These are phyloP conservation scores for Betula pendula DNA, from an alignment of 306 rosid species.

Conservation along the genomic window DNA sequence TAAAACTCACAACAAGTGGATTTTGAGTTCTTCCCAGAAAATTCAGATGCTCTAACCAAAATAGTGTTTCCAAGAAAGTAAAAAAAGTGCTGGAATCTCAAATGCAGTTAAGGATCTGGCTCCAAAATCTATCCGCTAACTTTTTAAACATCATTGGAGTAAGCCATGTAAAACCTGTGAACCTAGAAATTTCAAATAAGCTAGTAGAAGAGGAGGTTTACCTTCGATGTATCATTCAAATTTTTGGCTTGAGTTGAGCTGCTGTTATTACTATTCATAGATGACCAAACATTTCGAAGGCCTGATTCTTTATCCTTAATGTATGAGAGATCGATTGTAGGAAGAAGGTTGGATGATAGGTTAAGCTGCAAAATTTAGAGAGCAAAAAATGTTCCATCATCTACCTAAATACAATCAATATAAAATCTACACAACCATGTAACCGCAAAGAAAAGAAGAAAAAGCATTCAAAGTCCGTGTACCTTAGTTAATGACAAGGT, in stretches of 20 bases:
- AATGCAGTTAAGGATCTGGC: constrained; percentile 19
- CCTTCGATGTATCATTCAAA: constrained; percentile 67
- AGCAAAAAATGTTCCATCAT: constrained; percentile 24
- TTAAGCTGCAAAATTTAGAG: constrained; percentile 60
- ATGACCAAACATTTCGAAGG: constrained; percentile 35
- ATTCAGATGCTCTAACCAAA: background rate
- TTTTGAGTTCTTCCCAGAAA: constrained; percentile 1
- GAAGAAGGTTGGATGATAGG: constrained; percentile 66
- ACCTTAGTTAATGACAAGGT: constrained; percentile 82
- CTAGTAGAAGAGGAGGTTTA: constrained; percentile 26
- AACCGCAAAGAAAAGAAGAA: constrained; percentile 15
- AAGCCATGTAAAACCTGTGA: constrained; percentile 12
- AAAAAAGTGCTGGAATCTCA: constrained; percentile 14
- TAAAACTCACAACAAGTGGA: background rate
- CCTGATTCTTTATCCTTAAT: constrained; percentile 43
- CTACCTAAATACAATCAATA: constrained; percentile 23
- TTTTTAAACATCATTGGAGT: background rate
- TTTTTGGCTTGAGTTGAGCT: constrained; percentile 43
- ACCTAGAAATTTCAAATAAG: background rate
- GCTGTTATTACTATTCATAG: constrained; percentile 38
- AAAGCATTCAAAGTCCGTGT: constrained; percentile 15
- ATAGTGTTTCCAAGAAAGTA: background rate
- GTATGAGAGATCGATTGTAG: constrained; percentile 57
- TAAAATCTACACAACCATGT: constrained; percentile 13
- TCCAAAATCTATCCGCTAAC: background rate